Conservation (phyloP, 1,139 yeast species). For the Sporopachydermia cereana region DNA sequence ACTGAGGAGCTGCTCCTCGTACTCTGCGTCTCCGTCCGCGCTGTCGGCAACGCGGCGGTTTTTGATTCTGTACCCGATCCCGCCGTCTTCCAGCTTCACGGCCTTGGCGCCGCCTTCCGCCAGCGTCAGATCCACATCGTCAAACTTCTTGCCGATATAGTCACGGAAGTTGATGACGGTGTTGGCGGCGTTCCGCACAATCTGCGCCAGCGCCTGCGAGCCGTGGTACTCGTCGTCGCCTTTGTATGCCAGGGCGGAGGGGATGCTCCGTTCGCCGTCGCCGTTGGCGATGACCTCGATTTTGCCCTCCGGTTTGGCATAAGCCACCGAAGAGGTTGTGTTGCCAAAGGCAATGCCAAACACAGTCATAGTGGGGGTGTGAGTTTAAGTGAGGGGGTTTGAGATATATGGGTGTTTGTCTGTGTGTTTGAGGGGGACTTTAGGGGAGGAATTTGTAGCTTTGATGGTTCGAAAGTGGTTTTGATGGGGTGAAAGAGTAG, state of each 20-base stretch:
- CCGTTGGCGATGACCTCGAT: conserved; percentile 98
- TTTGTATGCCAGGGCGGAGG: conserved; percentile 83
- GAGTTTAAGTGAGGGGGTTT: neutral
- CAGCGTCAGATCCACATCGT: conserved; percentile 53
- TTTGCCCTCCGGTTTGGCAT: conserved; percentile 76
- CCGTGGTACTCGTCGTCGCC: conserved; percentile 97
- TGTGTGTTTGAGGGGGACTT: too few relatives aligned
- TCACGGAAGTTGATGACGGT: conserved; percentile 92
- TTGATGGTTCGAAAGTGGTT: too few relatives aligned
- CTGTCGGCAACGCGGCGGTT: conserved; percentile 21
- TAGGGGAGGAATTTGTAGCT: too few relatives aligned
- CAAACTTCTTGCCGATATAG: conserved; percentile 62
- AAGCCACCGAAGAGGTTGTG: conserved; percentile 90
- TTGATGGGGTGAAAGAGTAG: too few relatives aligned
- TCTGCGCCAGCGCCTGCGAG: conserved; percentile 86
- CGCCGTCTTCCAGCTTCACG: conserved; percentile 48
- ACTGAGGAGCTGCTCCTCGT: conserved; percentile 35
- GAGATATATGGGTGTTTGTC: too few relatives aligned
- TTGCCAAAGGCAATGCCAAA: conserved; percentile 97
- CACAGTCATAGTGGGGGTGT: conserved; percentile 31
- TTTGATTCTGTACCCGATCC: conserved; percentile 52
- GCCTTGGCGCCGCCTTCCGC: conserved; percentile 65
- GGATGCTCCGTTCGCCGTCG: conserved; percentile 97
- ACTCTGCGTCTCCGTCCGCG: conserved; percentile 34
- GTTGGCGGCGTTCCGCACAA: conserved; percentile 79